Percentiles rank a stretch among this genome's conserved stretches.
Evolutionary conservation across 345 rosid species (phyloP).

Genomic region (Rhodamnia rubescens): DNA sequence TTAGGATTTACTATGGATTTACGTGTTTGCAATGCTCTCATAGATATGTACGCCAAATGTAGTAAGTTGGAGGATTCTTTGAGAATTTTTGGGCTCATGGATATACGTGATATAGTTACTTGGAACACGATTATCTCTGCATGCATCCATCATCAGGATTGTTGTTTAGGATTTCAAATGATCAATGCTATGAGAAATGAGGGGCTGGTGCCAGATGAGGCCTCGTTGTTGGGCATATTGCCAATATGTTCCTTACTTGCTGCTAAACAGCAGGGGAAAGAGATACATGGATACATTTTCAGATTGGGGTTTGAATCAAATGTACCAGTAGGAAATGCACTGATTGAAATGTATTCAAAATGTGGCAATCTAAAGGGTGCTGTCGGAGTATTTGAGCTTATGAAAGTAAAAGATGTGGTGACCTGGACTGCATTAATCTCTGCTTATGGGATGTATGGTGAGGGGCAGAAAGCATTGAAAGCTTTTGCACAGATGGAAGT

Average conservation of each 20-base stretch:
- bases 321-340: slow-evolving; percentile 41
- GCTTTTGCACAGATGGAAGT: slow-evolving; percentile 41
- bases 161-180: slow-evolving; percentile 30
- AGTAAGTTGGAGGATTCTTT: slow-evolving; percentile 25
- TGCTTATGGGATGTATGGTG: slow-evolving; percentile 60
- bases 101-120: slow-evolving; percentile 32
- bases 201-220: slow-evolving; percentile 28
- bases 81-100: slow-evolving; percentile 33
- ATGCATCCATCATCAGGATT: slow-evolving; percentile 39
- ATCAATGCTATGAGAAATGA: slow-evolving; percentile 28
- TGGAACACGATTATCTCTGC: slow-evolving; percentile 59
- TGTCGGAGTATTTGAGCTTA: slow-evolving; percentile 24
- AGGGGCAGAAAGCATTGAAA: slow-evolving; percentile 42
- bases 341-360: slow-evolving; percentile 65
- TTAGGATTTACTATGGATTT: slow-evolving; percentile 29
- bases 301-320: slow-evolving; percentile 40
- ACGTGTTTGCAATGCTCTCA: slow-evolving; percentile 37
- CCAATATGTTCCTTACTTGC: slow-evolving; percentile 49
- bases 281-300: slow-evolving; percentile 42
- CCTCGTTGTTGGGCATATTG: slow-evolving; percentile 39
- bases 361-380: slow-evolving; percentile 41
- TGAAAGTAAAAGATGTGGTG: slow-evolving; percentile 58
- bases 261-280: slow-evolving; percentile 50
- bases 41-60: slow-evolving; percentile 57
- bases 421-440: slow-evolving; percentile 59